Evolutionary conservation across 225 moss, liverwort and hornwort species (phyloP).

Genomic region (Antitrichia curtipendula): DNA sequence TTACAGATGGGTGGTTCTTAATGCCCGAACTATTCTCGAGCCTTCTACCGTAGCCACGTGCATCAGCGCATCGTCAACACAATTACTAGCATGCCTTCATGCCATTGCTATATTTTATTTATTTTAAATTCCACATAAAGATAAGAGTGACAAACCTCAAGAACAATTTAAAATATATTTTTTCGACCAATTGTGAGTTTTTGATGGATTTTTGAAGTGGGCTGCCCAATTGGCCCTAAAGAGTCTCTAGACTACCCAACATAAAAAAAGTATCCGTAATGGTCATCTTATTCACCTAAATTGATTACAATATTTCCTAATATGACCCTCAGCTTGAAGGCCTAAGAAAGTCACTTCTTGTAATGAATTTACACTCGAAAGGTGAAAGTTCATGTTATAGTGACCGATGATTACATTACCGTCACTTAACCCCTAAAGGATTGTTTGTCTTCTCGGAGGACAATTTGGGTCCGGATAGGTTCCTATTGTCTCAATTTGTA

Average conservation of each 20-base stretch:
- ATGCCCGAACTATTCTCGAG: too few species aligned
- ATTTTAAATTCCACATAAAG: too few species aligned
- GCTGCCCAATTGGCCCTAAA: rapidly evolving
- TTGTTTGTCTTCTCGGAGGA: too few species aligned
- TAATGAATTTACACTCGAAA: not conserved
- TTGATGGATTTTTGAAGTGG: not conserved
- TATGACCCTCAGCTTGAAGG: rapidly evolving
- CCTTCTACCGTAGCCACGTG: too few species aligned
- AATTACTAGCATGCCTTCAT: too few species aligned
- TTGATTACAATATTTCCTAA: not conserved
- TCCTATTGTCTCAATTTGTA: too few species aligned
- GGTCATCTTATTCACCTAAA: not conserved
- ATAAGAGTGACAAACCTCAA: rapidly evolving
- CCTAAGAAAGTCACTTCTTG: rapidly evolving
- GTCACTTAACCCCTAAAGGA: too few species aligned
- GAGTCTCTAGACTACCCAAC: rapidly evolving
- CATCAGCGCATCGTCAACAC: too few species aligned
- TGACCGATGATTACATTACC: not conserved
- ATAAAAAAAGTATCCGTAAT: not conserved
- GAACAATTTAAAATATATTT: too few species aligned
- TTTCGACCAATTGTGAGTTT: not conserved
- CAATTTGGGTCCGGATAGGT: too few species aligned
- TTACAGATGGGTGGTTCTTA: too few species aligned
- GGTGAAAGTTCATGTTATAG: not conserved
- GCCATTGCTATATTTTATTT: too few species aligned